Base-by-base conservation (phyloP, 129 eudicot species). In the Saussurea involucrata region DNA sequence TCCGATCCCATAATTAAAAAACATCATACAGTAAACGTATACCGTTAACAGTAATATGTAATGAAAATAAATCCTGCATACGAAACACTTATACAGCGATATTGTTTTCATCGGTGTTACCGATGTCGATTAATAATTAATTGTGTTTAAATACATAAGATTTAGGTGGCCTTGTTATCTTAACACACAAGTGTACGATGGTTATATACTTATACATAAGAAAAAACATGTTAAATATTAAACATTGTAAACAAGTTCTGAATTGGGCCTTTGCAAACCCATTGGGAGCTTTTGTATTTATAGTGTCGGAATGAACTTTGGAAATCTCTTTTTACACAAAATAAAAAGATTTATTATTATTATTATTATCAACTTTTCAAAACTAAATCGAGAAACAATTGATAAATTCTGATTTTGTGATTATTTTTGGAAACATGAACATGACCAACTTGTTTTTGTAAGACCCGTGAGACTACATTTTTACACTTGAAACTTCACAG, bases 1-100 rank as follows among this genome's bases (percentile, higher is more conserved):
- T 57, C 96, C 96, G 8, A 78, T 84, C 15, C 66, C 87, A 28
- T 89, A 79, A 60, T 6, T 17, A 46, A 79, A 29, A 17, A 40
- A 63, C 72, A 33, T 18, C 22, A 4, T 63, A 71, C 66, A 72
- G 58, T 24, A 29, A 33, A 66, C 66, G 20, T 28, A 53, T 49
- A 32, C 22, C 8, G 11, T 32, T 22, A 55, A 77, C 37, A 66
- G 9, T 33, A 66, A 66, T 46, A 29, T 42, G 80, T 67, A 71
- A 20, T 76, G 5, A 66, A 67, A 21, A 66, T 9, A 66, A 42
- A 28, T n/a, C n/a, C 4, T 24, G 53, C 33, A 68, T 25, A 68
- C 18, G 17, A 15, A 27, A 40, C 36, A 7, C 7, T 25, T 64
- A 40, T 65, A 64, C 65, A 31, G 20, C 18, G 18, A 6, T 55